Base-by-base conservation (phyloP, 208 protist species). In the Crithidia fasciculata region DNA sequence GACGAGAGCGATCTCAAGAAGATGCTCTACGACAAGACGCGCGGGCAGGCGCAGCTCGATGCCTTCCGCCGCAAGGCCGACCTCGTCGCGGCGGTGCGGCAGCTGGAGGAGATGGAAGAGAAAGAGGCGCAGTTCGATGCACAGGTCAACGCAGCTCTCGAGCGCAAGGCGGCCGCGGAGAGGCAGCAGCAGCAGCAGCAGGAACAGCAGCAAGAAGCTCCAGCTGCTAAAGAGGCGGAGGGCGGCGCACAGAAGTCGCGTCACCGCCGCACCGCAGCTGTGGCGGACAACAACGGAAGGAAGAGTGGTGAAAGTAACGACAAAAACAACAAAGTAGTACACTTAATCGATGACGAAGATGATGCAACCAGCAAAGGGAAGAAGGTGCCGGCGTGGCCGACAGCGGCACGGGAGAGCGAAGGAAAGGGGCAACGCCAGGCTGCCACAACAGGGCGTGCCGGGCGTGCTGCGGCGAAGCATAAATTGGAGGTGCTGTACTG, bases 401-500 rank as follows among this genome's bases (percentile, higher is more conserved):
- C 36, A 8, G 43, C 43, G 16, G 39, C 10, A 13, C 52, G 8
- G 41, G 47, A 66, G 28, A 66, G n/a, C 10, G 5, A 37, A 4
- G 62, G 18, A 53, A 8, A 37, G 8, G 36, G n/a, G 16, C 55
- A 43, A 44, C 44, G 61, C 67, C 4, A 9, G 12, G 56, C 40
- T 6, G 28, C 52, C 12, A 18, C 39, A 8, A 47, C 5, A 43
- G 54, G 9, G 13, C 57, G 57, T 10, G 37, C 54, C 2, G 43
- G 67, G 18, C 67, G 41, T 64, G 67, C 28, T 12, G 56, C 4
- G 54, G 59, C 40, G 16, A 55, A 43, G 18, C 82, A 87, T 53
- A 47, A 55, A 37, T 36, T 87, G 56, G 58, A 82, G 47, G 84
- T 93, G 61, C 67, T 83, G 70, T 93, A 89, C 71, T 93, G 88